Conservation (phyloP, 23 red algal species). For the Porphyridium purpureum region DNA sequence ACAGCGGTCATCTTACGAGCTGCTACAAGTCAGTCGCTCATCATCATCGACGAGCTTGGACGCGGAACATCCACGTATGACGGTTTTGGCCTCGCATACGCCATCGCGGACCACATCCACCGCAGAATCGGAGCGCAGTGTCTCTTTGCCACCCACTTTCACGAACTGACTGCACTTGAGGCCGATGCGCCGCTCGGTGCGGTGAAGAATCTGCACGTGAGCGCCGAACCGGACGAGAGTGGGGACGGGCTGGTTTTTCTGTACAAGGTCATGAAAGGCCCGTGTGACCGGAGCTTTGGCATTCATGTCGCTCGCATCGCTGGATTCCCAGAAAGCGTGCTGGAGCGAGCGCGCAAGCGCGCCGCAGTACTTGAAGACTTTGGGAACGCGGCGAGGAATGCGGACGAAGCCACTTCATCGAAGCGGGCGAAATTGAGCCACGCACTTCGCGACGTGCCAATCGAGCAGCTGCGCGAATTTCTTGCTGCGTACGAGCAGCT, state of each 20-base stretch:
- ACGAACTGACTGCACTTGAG: conserved; percentile 63
- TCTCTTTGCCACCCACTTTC: conserved; percentile 96
- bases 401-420: too few relatives aligned
- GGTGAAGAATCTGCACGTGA: conserved; percentile 71
- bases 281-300: conserved; percentile 84
- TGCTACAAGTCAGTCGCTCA: conserved; percentile 47
- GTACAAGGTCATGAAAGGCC: conserved; percentile 66
- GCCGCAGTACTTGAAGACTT: conserved; percentile 56
- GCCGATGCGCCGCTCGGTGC: conserved; percentile 4
- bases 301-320: conserved; percentile 94
- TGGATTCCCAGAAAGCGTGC: conserved; percentile 50
- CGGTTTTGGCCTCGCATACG: conserved; percentile 83
- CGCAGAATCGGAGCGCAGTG: conserved; percentile 17
- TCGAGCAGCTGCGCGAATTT: too few relatives aligned
- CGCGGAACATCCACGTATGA: conserved; percentile 80
- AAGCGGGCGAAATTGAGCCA: too few relatives aligned
- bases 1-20: conserved; percentile 72
- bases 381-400: too few relatives aligned
- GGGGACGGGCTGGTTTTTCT: conserved; percentile 50
- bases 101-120: conserved; percentile 58
- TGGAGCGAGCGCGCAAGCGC: conserved; percentile 37
- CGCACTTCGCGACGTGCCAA: too few relatives aligned
- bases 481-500: too few relatives aligned
- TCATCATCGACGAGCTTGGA: conserved; percentile 95
- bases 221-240: conserved; percentile 25